Conservation (phyloP, 768 basidiomycete genomes). For the Mycena latifolia region DNA sequence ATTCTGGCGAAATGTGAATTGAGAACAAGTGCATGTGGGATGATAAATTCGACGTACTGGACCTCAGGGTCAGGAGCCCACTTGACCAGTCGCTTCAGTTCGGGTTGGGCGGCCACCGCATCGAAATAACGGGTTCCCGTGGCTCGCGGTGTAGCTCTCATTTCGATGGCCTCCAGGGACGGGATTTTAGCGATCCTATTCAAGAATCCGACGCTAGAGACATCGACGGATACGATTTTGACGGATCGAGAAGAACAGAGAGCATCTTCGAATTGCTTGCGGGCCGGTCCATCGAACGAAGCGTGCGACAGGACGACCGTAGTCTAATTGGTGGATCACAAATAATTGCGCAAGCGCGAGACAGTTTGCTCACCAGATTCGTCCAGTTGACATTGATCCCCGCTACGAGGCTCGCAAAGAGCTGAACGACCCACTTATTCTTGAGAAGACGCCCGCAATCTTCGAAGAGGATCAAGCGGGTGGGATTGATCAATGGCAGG, state of each 20-base stretch:
- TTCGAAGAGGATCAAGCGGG: not conserved
- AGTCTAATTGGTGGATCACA: not conserved
- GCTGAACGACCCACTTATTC: not conserved
- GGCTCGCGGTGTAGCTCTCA: not conserved
- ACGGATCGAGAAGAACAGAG: not conserved
- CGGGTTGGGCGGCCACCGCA: too few species aligned
- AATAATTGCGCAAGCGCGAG: too few species aligned
- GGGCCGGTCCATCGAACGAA: too few species aligned
- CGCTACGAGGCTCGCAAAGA: not conserved
- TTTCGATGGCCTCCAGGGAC: not conserved
- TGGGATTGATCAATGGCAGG: not conserved
- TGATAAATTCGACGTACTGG: not conserved
- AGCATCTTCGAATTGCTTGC: not conserved
- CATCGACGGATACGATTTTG: not conserved
- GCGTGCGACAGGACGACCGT: not conserved
- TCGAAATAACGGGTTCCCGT: not conserved
- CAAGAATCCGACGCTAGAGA: not conserved
- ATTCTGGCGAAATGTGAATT: too few species aligned
- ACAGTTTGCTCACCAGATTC: not conserved
- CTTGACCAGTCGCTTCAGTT: not conserved
- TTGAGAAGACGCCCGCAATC: not conserved
- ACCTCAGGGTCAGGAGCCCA: not conserved
- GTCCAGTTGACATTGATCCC: not conserved
- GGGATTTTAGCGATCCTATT: not conserved
- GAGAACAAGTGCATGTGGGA: not conserved